Evolutionary conservation across 2,329 filamentous ascomycete genomes (phyloP).

Genomic region (Anthostomella pinea): DNA sequence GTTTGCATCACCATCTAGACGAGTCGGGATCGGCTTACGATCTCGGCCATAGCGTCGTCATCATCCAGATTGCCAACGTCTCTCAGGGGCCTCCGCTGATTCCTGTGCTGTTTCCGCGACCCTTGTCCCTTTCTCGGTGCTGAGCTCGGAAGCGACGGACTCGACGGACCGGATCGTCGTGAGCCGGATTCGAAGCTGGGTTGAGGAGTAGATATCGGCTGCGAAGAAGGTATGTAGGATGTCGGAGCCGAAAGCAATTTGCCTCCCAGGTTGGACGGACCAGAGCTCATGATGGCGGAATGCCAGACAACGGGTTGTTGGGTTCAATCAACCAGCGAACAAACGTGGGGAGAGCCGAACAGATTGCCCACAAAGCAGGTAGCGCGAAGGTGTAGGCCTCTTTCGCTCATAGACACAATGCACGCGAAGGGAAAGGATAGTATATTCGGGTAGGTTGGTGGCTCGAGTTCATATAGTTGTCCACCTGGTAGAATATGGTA

Average conservation of each 20-base stretch:
- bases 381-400: too few species aligned
- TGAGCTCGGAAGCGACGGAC: slow-evolving; percentile 32
- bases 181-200: slow-evolving; percentile 45
- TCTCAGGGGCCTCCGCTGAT: slow-evolving; percentile 66
- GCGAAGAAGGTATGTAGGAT: slow-evolving; percentile 39
- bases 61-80: slow-evolving; percentile 52
- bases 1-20: too few species aligned
- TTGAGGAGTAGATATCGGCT: slow-evolving; percentile 41
- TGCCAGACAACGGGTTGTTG: too few species aligned
- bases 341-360: too few species aligned
- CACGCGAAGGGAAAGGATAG: too few species aligned
- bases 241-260: slow-evolving; percentile 50
- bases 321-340: too few species aligned
- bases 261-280: slow-evolving; percentile 40
- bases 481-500: slow-evolving; percentile 5
- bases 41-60: slow-evolving; percentile 85
- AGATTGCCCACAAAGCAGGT: too few species aligned
- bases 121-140: slow-evolving; percentile 73
- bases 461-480: too few species aligned
- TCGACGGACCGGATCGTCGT: slow-evolving; percentile 44
- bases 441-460: too few species aligned
- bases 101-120: slow-evolving; percentile 78
- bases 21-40: slow-evolving; percentile 44
- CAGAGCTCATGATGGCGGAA: slow-evolving; percentile 32
- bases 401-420: too few species aligned